Evolutionary conservation across 129 eudicot species (phyloP).

Genomic region (Centella asiatica): DNA sequence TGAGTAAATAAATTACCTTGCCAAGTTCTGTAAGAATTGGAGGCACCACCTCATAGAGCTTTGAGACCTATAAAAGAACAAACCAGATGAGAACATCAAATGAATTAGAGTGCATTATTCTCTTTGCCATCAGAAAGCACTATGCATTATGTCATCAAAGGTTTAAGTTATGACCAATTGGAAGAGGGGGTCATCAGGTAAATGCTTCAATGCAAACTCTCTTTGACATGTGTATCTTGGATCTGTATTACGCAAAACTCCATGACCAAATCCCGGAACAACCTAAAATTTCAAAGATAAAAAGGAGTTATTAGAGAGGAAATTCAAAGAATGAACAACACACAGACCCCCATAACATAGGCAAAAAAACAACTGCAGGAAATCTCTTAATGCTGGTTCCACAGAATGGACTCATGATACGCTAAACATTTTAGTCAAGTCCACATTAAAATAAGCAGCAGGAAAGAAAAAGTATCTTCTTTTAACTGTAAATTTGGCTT

Average conservation of each 20-base stretch:
- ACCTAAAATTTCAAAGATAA: too few species aligned
- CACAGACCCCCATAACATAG: too few species aligned
- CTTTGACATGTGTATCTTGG: conserved; percentile 94
- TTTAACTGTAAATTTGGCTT: too few species aligned
- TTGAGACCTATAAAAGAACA: conserved; percentile 55
- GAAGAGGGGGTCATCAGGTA: conserved; percentile 86
- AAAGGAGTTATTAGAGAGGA: too few species aligned
- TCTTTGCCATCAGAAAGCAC: background rate
- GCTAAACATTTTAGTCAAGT: too few species aligned
- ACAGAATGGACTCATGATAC: too few species aligned
- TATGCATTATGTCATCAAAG: conserved; percentile 6
- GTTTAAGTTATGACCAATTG: conserved; percentile 46
- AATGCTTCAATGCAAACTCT: conserved; percentile 86
- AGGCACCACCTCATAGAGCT: conserved; percentile 96
- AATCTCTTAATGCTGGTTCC: too few species aligned
- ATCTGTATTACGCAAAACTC: conserved; percentile 88
- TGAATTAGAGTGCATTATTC: background rate
- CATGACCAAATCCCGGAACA: conserved; percentile 97
- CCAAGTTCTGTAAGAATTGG: conserved; percentile 91
- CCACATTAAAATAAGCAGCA: too few species aligned
- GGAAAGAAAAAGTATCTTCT: too few species aligned
- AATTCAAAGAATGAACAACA: too few species aligned
- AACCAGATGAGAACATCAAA: conserved; percentile 6
- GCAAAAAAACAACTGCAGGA: too few species aligned
- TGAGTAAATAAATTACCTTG: conserved; percentile 51